phyloP scores from a whole-genome alignment of 139 green algal genomes.

The Coelastrella sp. region DNA sequence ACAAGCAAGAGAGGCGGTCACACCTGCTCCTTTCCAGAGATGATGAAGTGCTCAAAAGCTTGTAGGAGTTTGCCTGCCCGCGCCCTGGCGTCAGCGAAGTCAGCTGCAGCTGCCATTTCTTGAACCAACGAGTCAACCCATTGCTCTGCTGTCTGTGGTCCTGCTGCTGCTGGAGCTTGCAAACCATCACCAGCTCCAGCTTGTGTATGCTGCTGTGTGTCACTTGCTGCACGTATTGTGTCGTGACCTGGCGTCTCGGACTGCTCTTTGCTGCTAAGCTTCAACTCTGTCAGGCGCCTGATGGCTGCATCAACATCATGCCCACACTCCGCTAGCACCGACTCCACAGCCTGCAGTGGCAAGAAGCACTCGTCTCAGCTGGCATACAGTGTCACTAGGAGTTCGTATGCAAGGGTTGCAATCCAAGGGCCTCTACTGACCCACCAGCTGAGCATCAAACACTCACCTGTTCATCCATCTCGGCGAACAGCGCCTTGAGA shows the following conservation, averaged over 20 bases:
- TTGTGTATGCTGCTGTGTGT: slow-evolving; percentile 20
- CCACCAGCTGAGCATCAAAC: no score
- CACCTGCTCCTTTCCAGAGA: slow-evolving; percentile 29
- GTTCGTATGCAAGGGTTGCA: no score
- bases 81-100: slow-evolving; percentile 73
- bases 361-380: not conserved
- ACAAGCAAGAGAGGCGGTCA: slow-evolving; percentile 47
- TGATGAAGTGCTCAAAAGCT: slow-evolving; percentile 79
- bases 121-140: slow-evolving; percentile 84
- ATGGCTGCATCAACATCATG: slow-evolving; percentile 88
- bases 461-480: slow-evolving; percentile 77
- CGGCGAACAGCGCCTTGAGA: slow-evolving; percentile 73
- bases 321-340: slow-evolving; percentile 76
- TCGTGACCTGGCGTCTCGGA: not conserved
- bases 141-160: slow-evolving; percentile 62
- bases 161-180: slow-evolving; percentile 1
- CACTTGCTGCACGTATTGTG: slow-evolving; percentile 6
- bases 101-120: slow-evolving; percentile 77
- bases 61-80: slow-evolving; percentile 73
- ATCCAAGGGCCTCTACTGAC: no score
- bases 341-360: slow-evolving; percentile 72
- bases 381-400: no score
- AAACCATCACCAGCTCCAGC: not conserved
- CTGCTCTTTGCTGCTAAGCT: slow-evolving; percentile 45
- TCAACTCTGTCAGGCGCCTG: slow-evolving; percentile 74